Base-by-base conservation (phyloP, 2,329 filamentous ascomycete genomes). In the Clarireedia hainanense region DNA sequence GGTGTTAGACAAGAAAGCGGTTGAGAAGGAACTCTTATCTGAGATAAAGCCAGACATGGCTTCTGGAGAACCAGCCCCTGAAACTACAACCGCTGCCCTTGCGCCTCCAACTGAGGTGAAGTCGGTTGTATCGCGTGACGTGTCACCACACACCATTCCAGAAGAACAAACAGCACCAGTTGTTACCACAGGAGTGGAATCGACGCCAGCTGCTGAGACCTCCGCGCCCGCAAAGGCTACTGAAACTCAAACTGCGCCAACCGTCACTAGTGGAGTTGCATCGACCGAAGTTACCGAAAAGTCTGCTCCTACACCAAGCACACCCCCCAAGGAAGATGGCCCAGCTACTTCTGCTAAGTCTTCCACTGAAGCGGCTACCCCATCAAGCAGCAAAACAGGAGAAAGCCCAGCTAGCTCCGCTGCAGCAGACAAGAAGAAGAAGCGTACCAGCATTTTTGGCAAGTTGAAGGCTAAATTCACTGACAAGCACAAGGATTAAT, bases 11-110 rank as follows among this genome's bases (percentile, higher is more conserved):
- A 94, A 92, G 80, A 82, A 81, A 69, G 78, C 76, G 10, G 77
- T 91, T 5, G 89, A 95, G 74, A 71, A 80, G 26, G 86, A 95
- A 73, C 76, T 95, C 6, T 75, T 91, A 47, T 77, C 81, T 60
- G 80, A 88, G 70, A 77, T 84, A 58, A 76, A 79, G 69, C 68
- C 71, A 20, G 65, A 67, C 49, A 65, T 59, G 9, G 59, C 64
- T n/a, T 64, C 58, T 34, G 65, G 64, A 14, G 64, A 67, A 34
- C 50, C 67, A 40, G 65, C 67, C 55, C 64, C 66, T n/a, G 52
- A 42, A 12, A 4, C 39, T 15, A 26, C 46, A 34, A 50, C 3
- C 17, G 27, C 46, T 15, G 9, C 46, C 15, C 34, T 42, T 50
- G 39, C 24, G 37, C 36, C 37, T n/a, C 45, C 46, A 36, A 10